These are phyloP conservation scores for Phytopythium vexans DNA, from an alignment of 352 stramenopile species.

Conservation along the genomic window DNA sequence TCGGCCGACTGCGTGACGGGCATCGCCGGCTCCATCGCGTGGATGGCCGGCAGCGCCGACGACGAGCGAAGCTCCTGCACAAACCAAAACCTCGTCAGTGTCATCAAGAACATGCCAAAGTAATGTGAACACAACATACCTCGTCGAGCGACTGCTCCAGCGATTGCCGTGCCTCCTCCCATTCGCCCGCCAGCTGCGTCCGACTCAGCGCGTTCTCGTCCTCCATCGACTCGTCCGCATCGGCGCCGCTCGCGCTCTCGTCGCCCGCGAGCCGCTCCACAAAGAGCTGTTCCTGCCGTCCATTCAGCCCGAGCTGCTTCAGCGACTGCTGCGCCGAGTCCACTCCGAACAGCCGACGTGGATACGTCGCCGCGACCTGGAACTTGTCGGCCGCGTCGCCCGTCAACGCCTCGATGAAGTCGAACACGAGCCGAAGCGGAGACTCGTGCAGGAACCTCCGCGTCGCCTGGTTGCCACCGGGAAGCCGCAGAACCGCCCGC, in stretches of 20 bases:
- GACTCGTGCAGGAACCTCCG: conserved; percentile 40
- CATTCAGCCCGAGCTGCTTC: conserved; percentile 46
- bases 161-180: conserved; percentile 36
- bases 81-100: conserved; percentile 1
- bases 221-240: background rate
- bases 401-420: conserved; percentile 48
- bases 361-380: conserved; percentile 57
- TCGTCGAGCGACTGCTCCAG: conserved; percentile 57
- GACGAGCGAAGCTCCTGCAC: conserved; percentile 30
- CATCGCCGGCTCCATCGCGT: conserved; percentile 69
- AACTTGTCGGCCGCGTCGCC: conserved; percentile 37
- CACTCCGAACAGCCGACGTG: conserved; percentile 50
- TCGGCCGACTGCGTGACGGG: conserved; percentile 41
- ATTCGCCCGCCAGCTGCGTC: conserved; percentile 26
- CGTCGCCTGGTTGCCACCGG: conserved; percentile 38
- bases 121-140: conserved; percentile 11
- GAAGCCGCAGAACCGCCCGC: conserved; percentile 47
- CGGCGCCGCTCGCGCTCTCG: background rate
- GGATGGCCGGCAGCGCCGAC: conserved; percentile 39
- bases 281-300: conserved; percentile 67
- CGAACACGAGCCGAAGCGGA: conserved; percentile 38
- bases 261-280: conserved; percentile 32
- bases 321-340: conserved; percentile 36
- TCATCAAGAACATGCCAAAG: background rate
- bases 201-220: conserved; percentile 8